Base-by-base conservation (phyloP, 1,284 basidiomycete genomes). In the Tilletia indica region DNA sequence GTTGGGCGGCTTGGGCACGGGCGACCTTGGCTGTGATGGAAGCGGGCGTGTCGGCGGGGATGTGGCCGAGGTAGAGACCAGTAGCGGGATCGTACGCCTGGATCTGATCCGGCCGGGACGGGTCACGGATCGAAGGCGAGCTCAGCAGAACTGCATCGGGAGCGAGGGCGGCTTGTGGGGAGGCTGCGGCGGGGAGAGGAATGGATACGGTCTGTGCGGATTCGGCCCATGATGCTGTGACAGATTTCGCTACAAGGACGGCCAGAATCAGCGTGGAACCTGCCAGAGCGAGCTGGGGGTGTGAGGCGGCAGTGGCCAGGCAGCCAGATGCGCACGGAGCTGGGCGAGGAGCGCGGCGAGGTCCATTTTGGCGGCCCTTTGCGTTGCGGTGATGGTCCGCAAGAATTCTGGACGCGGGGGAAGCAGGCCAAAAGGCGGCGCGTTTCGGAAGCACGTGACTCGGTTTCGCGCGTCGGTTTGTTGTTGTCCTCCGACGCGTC, bases 71-170 rank as follows among this genome's bases (percentile, higher is more conserved):
- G 79, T 94, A 91, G 63, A 91, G 87, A 25, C 90, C 91, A 4
- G 93, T 96, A 4, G 93, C 90, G 9, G 95, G 95, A 83, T 97
- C 95, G 80, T 90, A 97, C 85, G 91, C 91, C 1, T 93, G 94
- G 71, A 98, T 91, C 78, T 89, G 87, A 61, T 88, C 84, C 4
- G 72, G 77, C 4, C 73, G 68, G 36, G 61, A 4, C 0, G 68
- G 8, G 12, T 73, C 70, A n/a, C 68, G 61, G 16, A 79, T 70
- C 16, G 12, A 6, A 4, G 79, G 78, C 1, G 67, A 64, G 14
- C 70, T 42, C 14, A 80, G 74, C 19, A 79, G 2, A 75, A 69
- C 2, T 12, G 61, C 2, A 76, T 78, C 64, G 74, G 72, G 6
- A 67, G 34, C 34, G 8, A 64, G 61, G 14, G 61, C 61, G 36